Conservation (phyloP, 108 stramenopile genomes). For the Cyclotella kingstonii region DNA sequence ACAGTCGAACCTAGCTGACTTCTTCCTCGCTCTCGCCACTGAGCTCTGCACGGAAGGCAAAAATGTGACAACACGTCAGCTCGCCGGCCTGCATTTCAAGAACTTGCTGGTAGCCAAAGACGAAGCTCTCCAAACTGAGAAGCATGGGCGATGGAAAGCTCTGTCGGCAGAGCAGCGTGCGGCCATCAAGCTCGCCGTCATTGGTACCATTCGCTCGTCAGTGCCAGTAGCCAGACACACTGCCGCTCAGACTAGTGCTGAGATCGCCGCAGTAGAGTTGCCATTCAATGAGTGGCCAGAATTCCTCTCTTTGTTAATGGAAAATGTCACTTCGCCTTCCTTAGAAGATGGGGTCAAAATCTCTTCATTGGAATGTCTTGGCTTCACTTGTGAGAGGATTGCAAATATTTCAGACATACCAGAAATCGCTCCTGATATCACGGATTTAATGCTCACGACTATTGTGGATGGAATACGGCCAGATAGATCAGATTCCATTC, state of each 20-base stretch:
- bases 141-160: conserved; percentile 69
- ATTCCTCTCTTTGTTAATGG: conserved; percentile 72
- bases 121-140: conserved; percentile 55
- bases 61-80: conserved; percentile 60
- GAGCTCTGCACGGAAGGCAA: conserved; percentile 71
- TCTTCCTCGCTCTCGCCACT: conserved; percentile 56
- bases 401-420: conserved; percentile 43
- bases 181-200: conserved; percentile 58
- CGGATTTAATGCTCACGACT: conserved; percentile 92
- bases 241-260: conserved; percentile 81
- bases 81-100: conserved; percentile 85
- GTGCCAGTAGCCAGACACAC: conserved; percentile 63
- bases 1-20: conserved; percentile 42
- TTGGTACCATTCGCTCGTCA: conserved; percentile 59
- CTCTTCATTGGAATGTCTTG: conserved; percentile 90
- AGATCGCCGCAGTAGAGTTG: conserved; percentile 84
- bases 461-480: conserved; percentile 94
- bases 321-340: conserved; percentile 60
- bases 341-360: conserved; percentile 72
- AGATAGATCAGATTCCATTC: conserved; percentile 72
- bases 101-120: conserved; percentile 80
- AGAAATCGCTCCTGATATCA: conserved; percentile 74
- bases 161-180: conserved; percentile 49
- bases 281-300: conserved; percentile 87
- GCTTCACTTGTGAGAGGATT: conserved; percentile 91